These are phyloP conservation scores for Fabrea salina DNA, from an alignment of 169 alveolate species.

Conservation along the genomic window DNA sequence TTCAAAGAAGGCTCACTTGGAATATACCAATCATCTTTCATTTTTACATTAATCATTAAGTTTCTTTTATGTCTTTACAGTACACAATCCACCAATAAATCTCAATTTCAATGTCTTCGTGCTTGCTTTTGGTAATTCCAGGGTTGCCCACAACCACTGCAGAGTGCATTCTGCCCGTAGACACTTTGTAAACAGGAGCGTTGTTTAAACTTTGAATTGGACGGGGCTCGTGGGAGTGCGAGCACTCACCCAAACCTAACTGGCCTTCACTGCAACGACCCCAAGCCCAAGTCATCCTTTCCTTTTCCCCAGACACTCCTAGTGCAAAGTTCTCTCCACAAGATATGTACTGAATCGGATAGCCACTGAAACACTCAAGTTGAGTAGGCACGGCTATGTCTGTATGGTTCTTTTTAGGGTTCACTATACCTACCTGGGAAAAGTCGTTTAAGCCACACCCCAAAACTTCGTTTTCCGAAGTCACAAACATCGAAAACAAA, in stretches of 20 bases:
- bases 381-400: constrained; percentile 14
- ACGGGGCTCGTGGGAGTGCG: constrained; percentile 1
- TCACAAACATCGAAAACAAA: constrained; percentile 16
- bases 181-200: not conserved
- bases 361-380: constrained; percentile 11
- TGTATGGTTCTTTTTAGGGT: not conserved
- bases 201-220: not conserved
- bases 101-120: too few relatives aligned
- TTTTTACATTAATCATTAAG: too few relatives aligned
- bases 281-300: constrained; percentile 31
- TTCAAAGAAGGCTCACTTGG: too few relatives aligned
- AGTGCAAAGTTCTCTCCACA: constrained; percentile 25
- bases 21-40: too few relatives aligned
- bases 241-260: not conserved
- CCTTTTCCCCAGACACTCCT: not conserved
- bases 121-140: too few relatives aligned
- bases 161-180: constrained; percentile 16
- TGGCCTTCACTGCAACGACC: constrained; percentile 25
- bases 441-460: constrained; percentile 34
- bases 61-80: too few relatives aligned
- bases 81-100: too few relatives aligned
- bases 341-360: constrained; percentile 5
- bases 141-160: constrained; percentile 1
- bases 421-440: constrained; percentile 21
- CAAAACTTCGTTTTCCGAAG: not conserved